These are phyloP conservation scores for Silene vulgaris DNA, from an alignment of 179 eudicot genomes.

Conservation along the genomic window DNA sequence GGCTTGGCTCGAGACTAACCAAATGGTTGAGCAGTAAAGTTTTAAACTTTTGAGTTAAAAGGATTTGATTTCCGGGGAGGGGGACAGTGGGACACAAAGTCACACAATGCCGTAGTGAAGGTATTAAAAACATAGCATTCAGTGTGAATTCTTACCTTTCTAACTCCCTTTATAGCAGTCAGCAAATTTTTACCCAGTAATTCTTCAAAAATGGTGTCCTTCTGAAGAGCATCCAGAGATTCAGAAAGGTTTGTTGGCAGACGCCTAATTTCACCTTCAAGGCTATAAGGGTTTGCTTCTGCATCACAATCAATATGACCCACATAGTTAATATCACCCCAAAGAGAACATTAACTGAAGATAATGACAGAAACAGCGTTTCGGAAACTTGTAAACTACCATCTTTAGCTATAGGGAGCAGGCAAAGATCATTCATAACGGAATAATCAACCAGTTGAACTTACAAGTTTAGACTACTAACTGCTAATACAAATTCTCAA, in stretches of 20 bases:
- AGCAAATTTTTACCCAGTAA: conserved; percentile 62
- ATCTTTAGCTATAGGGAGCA: background rate
- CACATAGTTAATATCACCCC: background rate
- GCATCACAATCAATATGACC: conserved; percentile 22
- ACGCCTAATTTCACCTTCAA: conserved; percentile 48
- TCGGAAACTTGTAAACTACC: no score
- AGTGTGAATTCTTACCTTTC: conserved; percentile 48
- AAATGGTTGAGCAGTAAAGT: no score
- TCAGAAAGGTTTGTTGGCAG: conserved; percentile 68
- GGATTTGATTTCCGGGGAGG: no score
- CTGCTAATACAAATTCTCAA: background rate
- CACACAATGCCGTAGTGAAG: no score
- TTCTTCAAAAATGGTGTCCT: conserved; percentile 50
- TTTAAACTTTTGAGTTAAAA: no score
- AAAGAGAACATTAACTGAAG: background rate
- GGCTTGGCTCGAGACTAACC: no score
- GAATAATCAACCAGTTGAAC: background rate
- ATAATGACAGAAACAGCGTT: background rate
- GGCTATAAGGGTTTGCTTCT: conserved; percentile 69
- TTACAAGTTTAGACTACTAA: background rate
- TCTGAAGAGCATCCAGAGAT: conserved; percentile 68
- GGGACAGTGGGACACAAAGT: no score
- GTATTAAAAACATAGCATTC: background rate
- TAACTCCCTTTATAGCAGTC: conserved; percentile 66
- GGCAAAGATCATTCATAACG: background rate